phyloP scores from a whole-genome alignment of 83 land plant genomes.

The Picea abies region DNA sequence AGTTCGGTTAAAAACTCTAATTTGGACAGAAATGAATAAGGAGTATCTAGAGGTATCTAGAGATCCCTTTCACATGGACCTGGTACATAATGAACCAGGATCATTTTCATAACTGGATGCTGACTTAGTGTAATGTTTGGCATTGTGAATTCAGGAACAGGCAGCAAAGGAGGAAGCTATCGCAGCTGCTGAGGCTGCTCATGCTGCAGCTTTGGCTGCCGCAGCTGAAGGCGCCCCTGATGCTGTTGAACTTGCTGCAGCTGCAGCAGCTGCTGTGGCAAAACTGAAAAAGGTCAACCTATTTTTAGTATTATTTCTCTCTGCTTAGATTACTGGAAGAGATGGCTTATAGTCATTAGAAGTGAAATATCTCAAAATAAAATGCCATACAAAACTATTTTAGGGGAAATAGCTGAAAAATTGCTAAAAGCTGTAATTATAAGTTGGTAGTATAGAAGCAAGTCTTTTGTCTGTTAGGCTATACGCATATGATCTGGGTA shows the following conservation, averaged over 20 bases:
- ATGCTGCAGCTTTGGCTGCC: slow-evolving; percentile 33
- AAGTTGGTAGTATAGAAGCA: no score
- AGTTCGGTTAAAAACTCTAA: slow-evolving; percentile 71
- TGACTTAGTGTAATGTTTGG: not conserved
- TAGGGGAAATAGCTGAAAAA: no score
- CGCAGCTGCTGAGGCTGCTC: slow-evolving; percentile 57
- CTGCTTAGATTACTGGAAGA: not conserved
- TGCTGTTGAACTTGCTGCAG: slow-evolving; percentile 70
- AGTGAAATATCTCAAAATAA: no score
- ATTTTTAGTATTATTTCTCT: not conserved
- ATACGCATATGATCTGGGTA: no score
- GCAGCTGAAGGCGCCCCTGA: slow-evolving; percentile 47
- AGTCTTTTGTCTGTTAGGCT: no score
- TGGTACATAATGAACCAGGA: not conserved
- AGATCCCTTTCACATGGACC: not conserved
- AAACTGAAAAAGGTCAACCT: slow-evolving; percentile 67
- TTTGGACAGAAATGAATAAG: slow-evolving; percentile 94
- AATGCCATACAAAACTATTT: no score
- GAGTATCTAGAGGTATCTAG: slow-evolving; percentile 84
- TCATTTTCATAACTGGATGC: not conserved
- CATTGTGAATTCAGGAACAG: slow-evolving; percentile 69
- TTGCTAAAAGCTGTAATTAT: no score
- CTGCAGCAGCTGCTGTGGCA: slow-evolving; percentile 75
- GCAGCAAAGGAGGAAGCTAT: slow-evolving; percentile 87
- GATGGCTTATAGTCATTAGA: not conserved